Evolutionary conservation across 768 basidiomycete species (phyloP).

Genomic region (Fomitopsis serialis): DNA sequence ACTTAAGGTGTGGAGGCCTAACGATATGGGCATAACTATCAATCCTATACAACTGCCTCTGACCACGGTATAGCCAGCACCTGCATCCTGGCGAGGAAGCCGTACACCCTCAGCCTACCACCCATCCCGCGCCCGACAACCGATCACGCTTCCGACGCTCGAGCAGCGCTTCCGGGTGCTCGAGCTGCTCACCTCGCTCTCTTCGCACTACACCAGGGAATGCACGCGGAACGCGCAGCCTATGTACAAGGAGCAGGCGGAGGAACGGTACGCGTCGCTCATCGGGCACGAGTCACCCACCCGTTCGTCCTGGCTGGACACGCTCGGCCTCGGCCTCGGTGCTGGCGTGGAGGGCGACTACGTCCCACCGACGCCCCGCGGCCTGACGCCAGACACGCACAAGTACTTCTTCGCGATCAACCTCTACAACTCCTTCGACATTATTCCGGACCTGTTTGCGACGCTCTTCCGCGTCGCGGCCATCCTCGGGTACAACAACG

Average conservation of each 20-base stretch:
- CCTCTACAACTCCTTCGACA: conserved; percentile 97
- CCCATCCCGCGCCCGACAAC: conserved; percentile 50
- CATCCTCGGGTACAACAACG: conserved; percentile 94
- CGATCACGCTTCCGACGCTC: conserved; percentile 69
- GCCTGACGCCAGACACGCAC: conserved; percentile 57
- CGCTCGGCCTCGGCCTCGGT: conserved; percentile 47
- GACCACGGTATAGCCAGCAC: conserved; percentile 11
- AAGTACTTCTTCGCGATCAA: conserved; percentile 99
- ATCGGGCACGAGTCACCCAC: conserved; percentile 69
- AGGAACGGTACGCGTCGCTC: conserved; percentile 79
- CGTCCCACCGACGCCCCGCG: conserved; percentile 26
- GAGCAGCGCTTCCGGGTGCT: conserved; percentile 85
- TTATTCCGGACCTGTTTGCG: conserved; percentile 95
- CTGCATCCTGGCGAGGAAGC: conserved; percentile 48
- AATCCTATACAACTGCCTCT: conserved; percentile 50
- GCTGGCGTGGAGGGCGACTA: conserved; percentile 35
- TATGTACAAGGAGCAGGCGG: conserved; percentile 78
- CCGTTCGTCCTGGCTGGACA: conserved; percentile 54
- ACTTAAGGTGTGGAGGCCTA: no score
- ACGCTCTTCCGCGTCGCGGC: conserved; percentile 92
- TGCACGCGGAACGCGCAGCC: conserved; percentile 84
- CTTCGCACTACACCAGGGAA: conserved; percentile 89
- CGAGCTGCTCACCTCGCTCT: conserved; percentile 79
- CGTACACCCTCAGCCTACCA: conserved; percentile 44
- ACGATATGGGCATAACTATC: no score